These are phyloP conservation scores for Podaxis rugospora DNA, from an alignment of 768 basidiomycete genomes.

Conservation along the genomic window DNA sequence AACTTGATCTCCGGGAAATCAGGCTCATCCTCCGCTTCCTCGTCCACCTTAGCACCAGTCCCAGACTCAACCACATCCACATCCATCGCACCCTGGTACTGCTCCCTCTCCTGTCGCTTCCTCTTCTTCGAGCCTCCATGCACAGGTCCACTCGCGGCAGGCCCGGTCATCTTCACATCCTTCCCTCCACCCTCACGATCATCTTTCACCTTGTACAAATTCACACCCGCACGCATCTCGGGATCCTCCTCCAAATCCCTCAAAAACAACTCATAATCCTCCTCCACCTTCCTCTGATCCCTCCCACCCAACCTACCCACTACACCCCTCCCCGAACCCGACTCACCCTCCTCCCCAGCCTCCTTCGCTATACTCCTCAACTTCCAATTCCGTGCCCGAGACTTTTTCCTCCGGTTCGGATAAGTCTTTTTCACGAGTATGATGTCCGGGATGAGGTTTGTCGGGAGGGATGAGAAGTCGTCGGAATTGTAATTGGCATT, in stretches of 20 bases:
- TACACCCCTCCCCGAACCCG: constrained; percentile 73
- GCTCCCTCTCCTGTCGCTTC: constrained; percentile 41
- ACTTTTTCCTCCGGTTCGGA: constrained; percentile 91
- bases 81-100: constrained; percentile 54
- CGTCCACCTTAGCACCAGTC: constrained; percentile 21
- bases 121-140: constrained; percentile 18
- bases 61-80: constrained; percentile 21
- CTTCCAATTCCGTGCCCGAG: constrained; percentile 78
- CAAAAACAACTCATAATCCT: constrained; percentile 96
- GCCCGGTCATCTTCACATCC: constrained; percentile 51
- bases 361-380: constrained; percentile 92
- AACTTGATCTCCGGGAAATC: constrained; percentile 88
- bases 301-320: constrained; percentile 87
- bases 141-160: constrained; percentile 25
- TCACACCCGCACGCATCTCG: constrained; percentile 82
- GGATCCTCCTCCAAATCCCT: constrained; percentile 93
- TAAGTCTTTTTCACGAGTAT: constrained; percentile 95
- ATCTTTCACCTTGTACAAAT: constrained; percentile 62
- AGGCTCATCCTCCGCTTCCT: constrained; percentile 59
- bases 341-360: constrained; percentile 82
- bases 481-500: constrained; percentile 92
- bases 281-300: constrained; percentile 89
- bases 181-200: constrained; percentile 19
- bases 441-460: constrained; percentile 79
- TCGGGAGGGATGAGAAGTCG: constrained; percentile 65